phyloP scores from a whole-genome alignment of 345 rosid species.

The Heritiera fomes region DNA sequence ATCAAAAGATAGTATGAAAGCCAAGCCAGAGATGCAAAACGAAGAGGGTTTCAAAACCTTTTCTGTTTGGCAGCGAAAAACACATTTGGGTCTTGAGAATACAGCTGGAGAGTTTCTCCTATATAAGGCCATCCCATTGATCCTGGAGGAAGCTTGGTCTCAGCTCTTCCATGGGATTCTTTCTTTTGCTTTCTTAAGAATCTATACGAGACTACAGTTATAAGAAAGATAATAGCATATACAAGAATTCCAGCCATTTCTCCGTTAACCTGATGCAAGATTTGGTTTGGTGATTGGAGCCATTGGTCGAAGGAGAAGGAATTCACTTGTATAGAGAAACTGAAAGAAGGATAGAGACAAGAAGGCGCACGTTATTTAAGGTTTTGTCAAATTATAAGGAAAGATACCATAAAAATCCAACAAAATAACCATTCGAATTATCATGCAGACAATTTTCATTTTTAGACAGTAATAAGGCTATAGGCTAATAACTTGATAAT shows the following conservation, averaged over 20 bases:
- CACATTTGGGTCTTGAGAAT: constrained; percentile 64
- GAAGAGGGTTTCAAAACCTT: constrained; percentile 35
- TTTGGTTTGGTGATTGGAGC: constrained; percentile 17
- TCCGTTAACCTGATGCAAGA: background rate
- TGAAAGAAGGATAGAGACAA: background rate
- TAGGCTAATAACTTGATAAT: no score
- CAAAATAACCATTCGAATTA: constrained; percentile 1
- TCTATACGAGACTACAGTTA: constrained; percentile 18
- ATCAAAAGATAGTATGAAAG: background rate
- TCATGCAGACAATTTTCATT: constrained; percentile 2
- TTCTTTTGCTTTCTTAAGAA: constrained; percentile 28
- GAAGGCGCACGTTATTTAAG: background rate
- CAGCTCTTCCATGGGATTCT: constrained; percentile 20
- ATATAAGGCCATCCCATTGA: constrained; percentile 76
- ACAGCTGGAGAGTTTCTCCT: constrained; percentile 72
- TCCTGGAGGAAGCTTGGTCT: constrained; percentile 62
- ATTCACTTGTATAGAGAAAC: constrained; percentile 30
- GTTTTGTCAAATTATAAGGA: background rate
- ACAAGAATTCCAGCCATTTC: constrained; percentile 34
- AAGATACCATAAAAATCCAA: constrained; percentile 22
- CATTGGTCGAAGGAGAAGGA: constrained; percentile 5
- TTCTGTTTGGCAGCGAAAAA: constrained; percentile 60
- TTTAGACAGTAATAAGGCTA: background rate
- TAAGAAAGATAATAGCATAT: constrained; percentile 28
- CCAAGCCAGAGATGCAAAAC: background rate